Evolutionary conservation across 371 early-diverging fungal genomes (phyloP), one percentile per base, ranked within the genome.

Genomic region (Apophysomyces ossiformis): DNA sequence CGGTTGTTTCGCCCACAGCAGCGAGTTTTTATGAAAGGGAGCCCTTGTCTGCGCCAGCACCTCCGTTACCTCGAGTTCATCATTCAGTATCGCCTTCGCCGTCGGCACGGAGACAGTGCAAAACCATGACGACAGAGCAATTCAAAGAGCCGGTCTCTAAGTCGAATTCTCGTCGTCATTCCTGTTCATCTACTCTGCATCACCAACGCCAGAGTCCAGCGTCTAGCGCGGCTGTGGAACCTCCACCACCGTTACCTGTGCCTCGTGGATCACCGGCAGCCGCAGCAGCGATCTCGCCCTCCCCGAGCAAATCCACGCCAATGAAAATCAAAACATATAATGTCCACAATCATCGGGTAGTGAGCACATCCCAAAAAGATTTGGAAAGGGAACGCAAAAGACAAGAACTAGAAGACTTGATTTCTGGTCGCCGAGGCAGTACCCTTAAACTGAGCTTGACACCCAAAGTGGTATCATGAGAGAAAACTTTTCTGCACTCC

Each of bases 401-500:
- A 54, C 66, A 71, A 43, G 77, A 77, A 47, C 63, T 82, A 7
- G 82, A 82, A 58, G 82, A 82, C 57, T 61, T 78, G 39, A 82
- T 82, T 58, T 71, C 73, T 26, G 74, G 79, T 21, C 68, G 79
- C n/a, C 69, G 79, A 39, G 79, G 72, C 61, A 78, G 82, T 47
- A 82, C 82, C 21, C 62, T 82, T 18, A 82, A 78, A 57, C 62
- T 82, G 59, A 75, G 73, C 45, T 61, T 82, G 57, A 82, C 82
- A 61, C 82, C 82, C n/a, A 73, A 76, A 67, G 71, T 57, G 64
- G 64, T 37, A 43, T 47, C 57, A 57, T 58, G 54, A 50, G 54
- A 26, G 54, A 50, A 50, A 50, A 50, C 54, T 50, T 50, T 50
- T 50, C 35, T 50, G 21, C 54, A 21, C 54, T 50, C 54, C 54